Percentiles rank a stretch among this genome's conserved stretches.
Conservation (phyloP, 345 rosid genomes). For the Lepidium sativum region DNA sequence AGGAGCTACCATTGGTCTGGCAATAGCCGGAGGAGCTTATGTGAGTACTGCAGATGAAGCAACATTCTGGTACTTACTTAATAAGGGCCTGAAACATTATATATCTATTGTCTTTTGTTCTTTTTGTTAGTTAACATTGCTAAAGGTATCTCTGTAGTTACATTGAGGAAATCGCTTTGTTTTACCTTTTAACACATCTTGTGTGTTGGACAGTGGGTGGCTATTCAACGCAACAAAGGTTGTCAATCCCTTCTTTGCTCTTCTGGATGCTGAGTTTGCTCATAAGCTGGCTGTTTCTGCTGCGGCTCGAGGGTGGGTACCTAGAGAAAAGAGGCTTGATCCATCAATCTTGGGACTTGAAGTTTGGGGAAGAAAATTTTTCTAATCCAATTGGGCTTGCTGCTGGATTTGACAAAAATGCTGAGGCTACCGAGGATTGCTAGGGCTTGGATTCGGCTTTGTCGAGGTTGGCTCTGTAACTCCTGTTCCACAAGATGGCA, state of each 20-base stretch:
- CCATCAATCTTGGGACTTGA: slow-evolving; percentile 64
- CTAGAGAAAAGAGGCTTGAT: slow-evolving; percentile 92
- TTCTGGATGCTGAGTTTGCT: slow-evolving; percentile 87
- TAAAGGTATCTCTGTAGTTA: neutral
- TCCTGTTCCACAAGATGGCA: slow-evolving; percentile 95
- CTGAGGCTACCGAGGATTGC: slow-evolving; percentile 86
- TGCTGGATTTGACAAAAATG: slow-evolving; percentile 99
- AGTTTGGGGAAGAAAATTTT: slow-evolving; percentile 96
- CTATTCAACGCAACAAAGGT: slow-evolving; percentile 82
- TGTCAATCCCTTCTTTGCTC: slow-evolving; percentile 93
- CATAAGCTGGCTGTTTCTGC: slow-evolving; percentile 86
- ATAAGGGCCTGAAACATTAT: neutral
- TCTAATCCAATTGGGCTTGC: slow-evolving; percentile 95
- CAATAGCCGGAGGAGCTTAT: slow-evolving; percentile 76
- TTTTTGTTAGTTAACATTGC: neutral
- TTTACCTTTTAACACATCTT: neutral
- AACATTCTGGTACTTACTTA: slow-evolving; percentile 72
- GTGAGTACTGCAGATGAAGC: slow-evolving; percentile 97
- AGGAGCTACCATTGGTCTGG: slow-evolving; percentile 73
- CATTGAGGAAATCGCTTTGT: neutral
- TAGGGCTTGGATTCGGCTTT: slow-evolving; percentile 89
- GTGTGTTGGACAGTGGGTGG: slow-evolving; percentile 70
- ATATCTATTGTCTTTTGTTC: neutral
- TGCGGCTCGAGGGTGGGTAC: slow-evolving; percentile 96
- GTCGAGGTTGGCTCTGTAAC: slow-evolving; percentile 98